Conservation (phyloP, 305 asterid species). For the Solanum chacoense region DNA sequence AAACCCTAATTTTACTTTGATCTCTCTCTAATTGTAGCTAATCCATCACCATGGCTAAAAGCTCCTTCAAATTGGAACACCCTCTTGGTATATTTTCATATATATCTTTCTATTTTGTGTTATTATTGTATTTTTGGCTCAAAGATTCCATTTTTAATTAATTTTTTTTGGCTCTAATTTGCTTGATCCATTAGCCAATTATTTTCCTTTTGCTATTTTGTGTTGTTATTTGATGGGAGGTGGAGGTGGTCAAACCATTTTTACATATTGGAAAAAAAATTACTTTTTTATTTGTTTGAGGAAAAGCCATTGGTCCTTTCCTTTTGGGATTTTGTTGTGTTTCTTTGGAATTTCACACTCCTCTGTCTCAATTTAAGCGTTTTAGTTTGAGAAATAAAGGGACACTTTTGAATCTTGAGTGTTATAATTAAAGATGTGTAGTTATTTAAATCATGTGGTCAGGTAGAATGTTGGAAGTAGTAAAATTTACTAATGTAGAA, state of each 20-base stretch:
- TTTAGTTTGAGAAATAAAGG: not conserved
- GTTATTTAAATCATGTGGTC: not conserved
- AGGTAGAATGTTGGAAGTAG: not conserved
- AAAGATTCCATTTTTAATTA: not conserved
- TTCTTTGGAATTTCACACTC: not conserved
- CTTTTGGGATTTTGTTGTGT: not conserved
- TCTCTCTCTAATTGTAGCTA: conserved; percentile 3
- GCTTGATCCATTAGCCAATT: not conserved
- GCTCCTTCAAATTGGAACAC: conserved; percentile 80
- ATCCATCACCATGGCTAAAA: conserved; percentile 54
- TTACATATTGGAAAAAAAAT: not conserved
- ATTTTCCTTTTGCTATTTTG: not conserved
- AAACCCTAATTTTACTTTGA: conserved; percentile 13
- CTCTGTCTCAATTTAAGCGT: not conserved
- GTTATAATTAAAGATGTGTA: not conserved
- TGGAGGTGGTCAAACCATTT: not conserved
- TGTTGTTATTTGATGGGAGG: not conserved
- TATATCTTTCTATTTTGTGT: not conserved
- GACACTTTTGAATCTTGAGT: not conserved
- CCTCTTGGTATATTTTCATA: conserved; percentile 50
- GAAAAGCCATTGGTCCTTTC: not conserved
- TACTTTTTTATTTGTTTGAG: not conserved
- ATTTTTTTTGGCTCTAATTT: not conserved
- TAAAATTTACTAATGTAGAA: not conserved
- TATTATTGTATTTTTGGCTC: not conserved